phyloP scores from a whole-genome alignment of 306 rosid species.

The Quercus wislizeni region DNA sequence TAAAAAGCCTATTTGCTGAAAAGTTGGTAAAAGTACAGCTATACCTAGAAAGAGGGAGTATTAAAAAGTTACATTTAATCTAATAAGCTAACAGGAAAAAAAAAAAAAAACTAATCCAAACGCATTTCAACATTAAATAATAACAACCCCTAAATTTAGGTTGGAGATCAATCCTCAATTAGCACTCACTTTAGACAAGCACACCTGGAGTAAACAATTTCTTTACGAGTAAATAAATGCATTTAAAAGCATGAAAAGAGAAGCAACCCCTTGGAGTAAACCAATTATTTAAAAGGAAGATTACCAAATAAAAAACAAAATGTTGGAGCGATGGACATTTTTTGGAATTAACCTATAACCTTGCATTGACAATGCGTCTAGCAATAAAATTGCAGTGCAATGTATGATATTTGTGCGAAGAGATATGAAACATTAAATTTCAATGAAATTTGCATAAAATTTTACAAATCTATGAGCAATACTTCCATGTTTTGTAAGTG shows the following conservation, averaged over 20 bases:
- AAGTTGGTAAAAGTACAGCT: too few species aligned
- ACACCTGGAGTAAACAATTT: background rate
- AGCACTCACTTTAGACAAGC: background rate
- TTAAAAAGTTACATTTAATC: too few species aligned
- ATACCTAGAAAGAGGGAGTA: too few species aligned
- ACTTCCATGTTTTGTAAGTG: background rate
- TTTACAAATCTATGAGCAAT: background rate
- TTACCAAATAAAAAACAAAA: background rate
- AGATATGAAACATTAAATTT: background rate
- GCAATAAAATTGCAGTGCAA: background rate
- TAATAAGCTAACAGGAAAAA: too few species aligned
- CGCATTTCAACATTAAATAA: background rate
- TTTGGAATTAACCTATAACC: background rate
- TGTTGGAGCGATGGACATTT: background rate
- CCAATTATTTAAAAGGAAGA: background rate
- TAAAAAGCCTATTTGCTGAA: too few species aligned
- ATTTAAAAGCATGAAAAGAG: too few species aligned
- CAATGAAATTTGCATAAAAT: background rate
- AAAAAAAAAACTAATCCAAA: too few species aligned
- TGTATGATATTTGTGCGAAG: background rate
- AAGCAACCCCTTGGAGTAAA: background rate
- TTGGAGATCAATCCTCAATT: background rate
- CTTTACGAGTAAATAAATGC: background rate
- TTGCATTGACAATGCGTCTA: background rate
- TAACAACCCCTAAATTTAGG: background rate